Evolutionary conservation across 2,329 filamentous ascomycete genomes (phyloP).

Genomic region (Pseudogymnoascus sp.): DNA sequence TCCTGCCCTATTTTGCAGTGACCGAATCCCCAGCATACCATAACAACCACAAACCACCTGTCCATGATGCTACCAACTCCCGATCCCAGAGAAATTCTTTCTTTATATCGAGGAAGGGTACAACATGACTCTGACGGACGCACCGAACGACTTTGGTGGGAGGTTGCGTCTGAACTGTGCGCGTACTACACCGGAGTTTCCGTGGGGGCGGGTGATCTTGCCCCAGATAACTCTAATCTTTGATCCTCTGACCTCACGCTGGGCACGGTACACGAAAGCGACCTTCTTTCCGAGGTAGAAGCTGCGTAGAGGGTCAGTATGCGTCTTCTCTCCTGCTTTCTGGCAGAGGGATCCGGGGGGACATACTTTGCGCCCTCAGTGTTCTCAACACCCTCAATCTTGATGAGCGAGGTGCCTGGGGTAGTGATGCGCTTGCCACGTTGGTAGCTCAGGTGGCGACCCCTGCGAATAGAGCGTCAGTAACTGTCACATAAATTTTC

Average conservation of each 20-base stretch:
- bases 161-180: constrained; percentile 96
- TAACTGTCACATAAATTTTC: not conserved
- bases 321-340: not conserved
- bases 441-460: constrained; percentile 97
- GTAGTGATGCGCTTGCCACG: constrained; percentile 86
- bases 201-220: constrained; percentile 93
- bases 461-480: constrained; percentile 45
- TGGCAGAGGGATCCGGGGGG: not conserved
- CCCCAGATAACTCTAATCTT: constrained; percentile 99
- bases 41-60: constrained; percentile 51
- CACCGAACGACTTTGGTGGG: constrained; percentile 92
- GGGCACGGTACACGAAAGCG: constrained; percentile 95
- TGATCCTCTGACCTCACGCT: constrained; percentile 89
- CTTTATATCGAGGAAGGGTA: constrained; percentile 95
- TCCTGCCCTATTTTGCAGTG: constrained; percentile 39
- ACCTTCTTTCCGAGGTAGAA: constrained; percentile 99
- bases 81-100: constrained; percentile 46
- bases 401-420: constrained; percentile 87
- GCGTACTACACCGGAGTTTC: constrained; percentile 96
- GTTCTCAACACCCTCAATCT: constrained; percentile 97
- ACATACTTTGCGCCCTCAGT: constrained; percentile 77
- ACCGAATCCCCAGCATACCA: constrained; percentile 44
- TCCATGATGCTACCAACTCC: constrained; percentile 33
- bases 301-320: constrained; percentile 26
- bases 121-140: constrained; percentile 92